Percentiles rank a stretch among this genome's conserved stretches.
Evolutionary conservation across 768 basidiomycete genomes (phyloP).

Genomic region (Pisolithus sp.): DNA sequence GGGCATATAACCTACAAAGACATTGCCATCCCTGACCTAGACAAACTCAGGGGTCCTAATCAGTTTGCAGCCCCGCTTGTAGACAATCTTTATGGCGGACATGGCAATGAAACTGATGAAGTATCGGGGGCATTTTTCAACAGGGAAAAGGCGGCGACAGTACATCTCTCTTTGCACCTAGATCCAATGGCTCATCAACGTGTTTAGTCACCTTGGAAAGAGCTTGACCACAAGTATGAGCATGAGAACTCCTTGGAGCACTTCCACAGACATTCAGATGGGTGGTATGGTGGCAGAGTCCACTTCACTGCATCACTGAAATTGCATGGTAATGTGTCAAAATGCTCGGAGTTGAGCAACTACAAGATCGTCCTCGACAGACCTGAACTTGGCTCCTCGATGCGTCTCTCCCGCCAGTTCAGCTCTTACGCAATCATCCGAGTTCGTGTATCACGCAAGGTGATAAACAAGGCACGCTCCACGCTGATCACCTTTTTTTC

Average conservation of each 20-base stretch:
- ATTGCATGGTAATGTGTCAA: not conserved
- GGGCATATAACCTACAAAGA: conserved; percentile 24
- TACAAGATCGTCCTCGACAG: conserved; percentile 42
- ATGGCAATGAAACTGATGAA: not conserved
- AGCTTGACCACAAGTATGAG: conserved; percentile 51
- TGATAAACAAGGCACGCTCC: conserved; percentile 26
- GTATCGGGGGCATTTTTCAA: conserved; percentile 10
- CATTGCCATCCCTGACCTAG: conserved; percentile 25
- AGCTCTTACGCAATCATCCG: conserved; percentile 57
- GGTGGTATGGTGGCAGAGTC: conserved; percentile 60
- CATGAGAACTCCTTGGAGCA: conserved; percentile 23
- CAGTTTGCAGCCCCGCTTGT: conserved; percentile 24
- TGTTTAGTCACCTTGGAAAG: conserved; percentile 52
- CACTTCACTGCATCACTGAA: conserved; percentile 42
- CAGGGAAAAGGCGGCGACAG: conserved; percentile 12
- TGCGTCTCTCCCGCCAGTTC: conserved; percentile 51
- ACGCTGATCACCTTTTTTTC: conserved; percentile 37
- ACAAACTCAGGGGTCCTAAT: conserved; percentile 27
- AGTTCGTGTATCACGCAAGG: conserved; percentile 35
- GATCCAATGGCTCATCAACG: not conserved
- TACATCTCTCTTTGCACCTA: conserved; percentile 12
- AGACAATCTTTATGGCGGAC: conserved; percentile 8
- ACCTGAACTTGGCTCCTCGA: conserved; percentile 48
- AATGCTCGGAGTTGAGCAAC: not conserved
- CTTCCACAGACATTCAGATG: conserved; percentile 28